phyloP scores from a whole-genome alignment of 495 filamentous ascomycete genomes.

The Evansstolkia leycettana region DNA sequence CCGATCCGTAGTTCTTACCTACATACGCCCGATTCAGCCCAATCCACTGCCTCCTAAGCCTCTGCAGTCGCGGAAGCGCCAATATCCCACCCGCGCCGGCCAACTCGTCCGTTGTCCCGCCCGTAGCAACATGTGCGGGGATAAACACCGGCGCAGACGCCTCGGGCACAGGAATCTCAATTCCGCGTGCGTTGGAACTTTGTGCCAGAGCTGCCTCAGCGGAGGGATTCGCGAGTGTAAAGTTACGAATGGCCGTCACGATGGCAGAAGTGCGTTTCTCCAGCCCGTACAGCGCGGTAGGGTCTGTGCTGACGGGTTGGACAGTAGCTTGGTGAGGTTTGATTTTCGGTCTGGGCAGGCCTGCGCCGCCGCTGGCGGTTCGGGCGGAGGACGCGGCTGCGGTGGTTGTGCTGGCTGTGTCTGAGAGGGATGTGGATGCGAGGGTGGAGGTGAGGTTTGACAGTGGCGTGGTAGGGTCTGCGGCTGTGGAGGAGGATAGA shows the following conservation, averaged over 20 bases:
- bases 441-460: slow-evolving; percentile 17
- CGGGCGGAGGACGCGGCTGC: slow-evolving; percentile 11
- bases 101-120: slow-evolving; percentile 29
- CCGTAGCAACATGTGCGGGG: slow-evolving; percentile 35
- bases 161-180: slow-evolving; percentile 29
- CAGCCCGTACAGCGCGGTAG: slow-evolving; percentile 73
- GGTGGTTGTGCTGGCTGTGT: slow-evolving; percentile 19
- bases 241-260: slow-evolving; percentile 59
- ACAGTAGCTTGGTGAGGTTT: slow-evolving; percentile 75
- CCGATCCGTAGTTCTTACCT: slow-evolving; percentile 17
- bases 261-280: slow-evolving; percentile 79
- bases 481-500: slow-evolving; percentile 13
- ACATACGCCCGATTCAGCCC: slow-evolving; percentile 50
- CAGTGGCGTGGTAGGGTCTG: slow-evolving; percentile 6
- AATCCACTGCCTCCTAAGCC: slow-evolving; percentile 78
- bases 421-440: slow-evolving; percentile 14
- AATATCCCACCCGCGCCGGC: slow-evolving; percentile 38
- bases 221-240: slow-evolving; percentile 28
- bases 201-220: slow-evolving; percentile 37
- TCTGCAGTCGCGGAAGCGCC: slow-evolving; percentile 65
- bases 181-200: slow-evolving; percentile 9
- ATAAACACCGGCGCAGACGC: slow-evolving; percentile 30
- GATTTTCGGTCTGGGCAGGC: slow-evolving; percentile 28
- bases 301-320: slow-evolving; percentile 48
- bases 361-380: too few species aligned